A percentile compares a stretch with the other conserved stretches of the same genome.
These are phyloP conservation scores for Apostasia ramifera DNA, from an alignment of 106 monocot genomes.

Conservation along the genomic window DNA sequence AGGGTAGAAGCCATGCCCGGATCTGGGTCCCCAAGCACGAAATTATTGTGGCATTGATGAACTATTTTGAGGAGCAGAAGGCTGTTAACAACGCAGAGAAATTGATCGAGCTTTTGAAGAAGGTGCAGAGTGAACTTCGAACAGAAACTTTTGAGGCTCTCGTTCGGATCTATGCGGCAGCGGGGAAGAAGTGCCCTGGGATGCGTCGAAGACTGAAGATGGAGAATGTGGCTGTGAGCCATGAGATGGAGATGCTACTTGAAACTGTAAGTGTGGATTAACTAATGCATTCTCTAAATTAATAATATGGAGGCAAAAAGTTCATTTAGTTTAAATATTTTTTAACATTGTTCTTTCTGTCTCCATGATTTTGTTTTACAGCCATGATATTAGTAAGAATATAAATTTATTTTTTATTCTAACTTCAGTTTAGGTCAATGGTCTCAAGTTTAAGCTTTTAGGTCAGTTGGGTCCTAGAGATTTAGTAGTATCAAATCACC, in stretches of 20 bases:
- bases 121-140: conserved; percentile 28
- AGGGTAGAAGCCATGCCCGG: conserved; percentile 46
- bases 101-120: conserved; percentile 52
- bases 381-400: no score
- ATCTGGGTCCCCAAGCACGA: conserved; percentile 59
- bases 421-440: no score
- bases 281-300: conserved; percentile 5
- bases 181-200: conserved; percentile 56
- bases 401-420: no score
- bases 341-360: no score
- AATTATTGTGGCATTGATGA: conserved; percentile 41
- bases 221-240: conserved; percentile 55
- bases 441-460: no score
- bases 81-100: conserved; percentile 62
- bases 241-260: conserved; percentile 54
- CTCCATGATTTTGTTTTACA: no score
- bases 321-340: no score
- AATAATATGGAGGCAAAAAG: background rate
- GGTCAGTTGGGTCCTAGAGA: no score
- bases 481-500: no score
- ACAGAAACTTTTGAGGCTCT: conserved; percentile 54
- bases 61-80: conserved; percentile 58
- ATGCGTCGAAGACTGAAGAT: conserved; percentile 76
- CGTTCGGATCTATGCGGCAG: conserved; percentile 50
- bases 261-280: conserved; percentile 45